A percentile compares a stretch with the other conserved stretches of the same genome.
Conservation (phyloP, 768 basidiomycete species). For the Trametes cubensis region DNA sequence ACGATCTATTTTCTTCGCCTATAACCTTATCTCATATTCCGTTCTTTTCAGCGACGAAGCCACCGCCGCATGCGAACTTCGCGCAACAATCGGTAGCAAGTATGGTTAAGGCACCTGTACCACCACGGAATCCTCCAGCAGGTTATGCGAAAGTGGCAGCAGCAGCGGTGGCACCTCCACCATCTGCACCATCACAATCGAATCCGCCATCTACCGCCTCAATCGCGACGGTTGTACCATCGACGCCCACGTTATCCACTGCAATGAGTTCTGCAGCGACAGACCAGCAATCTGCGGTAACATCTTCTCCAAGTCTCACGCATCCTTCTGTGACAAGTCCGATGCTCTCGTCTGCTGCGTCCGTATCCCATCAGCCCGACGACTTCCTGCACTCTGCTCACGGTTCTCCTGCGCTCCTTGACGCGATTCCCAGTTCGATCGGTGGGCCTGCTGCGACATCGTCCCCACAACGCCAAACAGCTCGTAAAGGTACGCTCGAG, state of each 20-base stretch:
- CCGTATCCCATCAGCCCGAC: constrained; percentile 59
- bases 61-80: constrained; percentile 81
- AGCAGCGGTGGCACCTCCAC: constrained; percentile 47
- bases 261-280: constrained; percentile 36
- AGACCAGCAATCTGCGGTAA: constrained; percentile 42
- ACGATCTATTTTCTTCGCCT: constrained; percentile 26
- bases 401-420: constrained; percentile 74
- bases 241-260: constrained; percentile 40
- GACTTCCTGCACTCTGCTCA: constrained; percentile 71
- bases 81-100: constrained; percentile 74
- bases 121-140: constrained; percentile 73
- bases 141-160: constrained; percentile 93
- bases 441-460: constrained; percentile 51
- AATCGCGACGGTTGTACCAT: constrained; percentile 39
- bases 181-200: constrained; percentile 43
- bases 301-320: constrained; percentile 83
- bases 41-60: constrained; percentile 53
- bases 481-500: constrained; percentile 50
- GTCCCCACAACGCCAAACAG: constrained; percentile 56
- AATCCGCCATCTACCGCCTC: constrained; percentile 40
- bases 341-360: constrained; percentile 72
- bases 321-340: constrained; percentile 83
- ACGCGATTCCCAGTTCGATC: constrained; percentile 52
- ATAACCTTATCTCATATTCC: constrained; percentile 3
- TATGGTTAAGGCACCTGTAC: constrained; percentile 72